phyloP scores from a whole-genome alignment of 2,329 filamentous ascomycete species.

The Xylariaceae sp. region DNA sequence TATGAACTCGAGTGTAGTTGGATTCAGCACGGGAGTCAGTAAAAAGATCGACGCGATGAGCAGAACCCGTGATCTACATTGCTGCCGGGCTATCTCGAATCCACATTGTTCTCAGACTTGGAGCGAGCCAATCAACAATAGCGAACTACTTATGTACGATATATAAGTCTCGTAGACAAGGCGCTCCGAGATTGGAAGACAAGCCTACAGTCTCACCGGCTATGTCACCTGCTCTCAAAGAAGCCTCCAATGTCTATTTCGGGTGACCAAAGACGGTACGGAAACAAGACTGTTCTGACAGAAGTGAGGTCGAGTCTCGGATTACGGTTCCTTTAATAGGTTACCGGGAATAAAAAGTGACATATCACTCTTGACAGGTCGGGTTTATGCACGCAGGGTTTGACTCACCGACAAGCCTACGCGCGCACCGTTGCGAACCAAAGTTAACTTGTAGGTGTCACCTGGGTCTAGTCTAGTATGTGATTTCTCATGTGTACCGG shows the following conservation, averaged over 20 bases:
- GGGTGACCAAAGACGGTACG: too few relatives aligned
- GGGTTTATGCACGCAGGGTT: neutral
- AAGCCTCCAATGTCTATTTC: too few relatives aligned
- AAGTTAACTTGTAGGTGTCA: neutral
- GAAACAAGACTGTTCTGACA: too few relatives aligned
- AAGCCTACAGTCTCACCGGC: too few relatives aligned
- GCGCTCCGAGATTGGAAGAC: too few relatives aligned
- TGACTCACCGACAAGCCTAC: neutral
- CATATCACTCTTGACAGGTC: slow-evolving; percentile 19
- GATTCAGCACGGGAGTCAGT: neutral
- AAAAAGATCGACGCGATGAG: slow-evolving; percentile 6
- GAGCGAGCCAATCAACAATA: slow-evolving; percentile 18
- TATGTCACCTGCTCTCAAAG: too few relatives aligned
- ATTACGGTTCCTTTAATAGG: slow-evolving; percentile 3
- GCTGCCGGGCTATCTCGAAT: neutral
- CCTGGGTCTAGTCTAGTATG: slow-evolving; percentile 7
- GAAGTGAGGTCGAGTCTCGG: slow-evolving; percentile 1
- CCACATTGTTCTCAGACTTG: slow-evolving; percentile 9
- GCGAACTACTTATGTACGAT: too few relatives aligned
- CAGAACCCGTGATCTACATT: slow-evolving; percentile 1
- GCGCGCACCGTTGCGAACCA: neutral
- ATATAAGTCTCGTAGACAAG: slow-evolving; percentile 8
- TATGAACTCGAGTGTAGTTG: too few relatives aligned
- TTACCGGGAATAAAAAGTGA: slow-evolving; percentile 13
- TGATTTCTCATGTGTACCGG: neutral